Evolutionary conservation across 768 basidiomycete genomes (phyloP).

Genomic region (Hydnomerulius pinastri): DNA sequence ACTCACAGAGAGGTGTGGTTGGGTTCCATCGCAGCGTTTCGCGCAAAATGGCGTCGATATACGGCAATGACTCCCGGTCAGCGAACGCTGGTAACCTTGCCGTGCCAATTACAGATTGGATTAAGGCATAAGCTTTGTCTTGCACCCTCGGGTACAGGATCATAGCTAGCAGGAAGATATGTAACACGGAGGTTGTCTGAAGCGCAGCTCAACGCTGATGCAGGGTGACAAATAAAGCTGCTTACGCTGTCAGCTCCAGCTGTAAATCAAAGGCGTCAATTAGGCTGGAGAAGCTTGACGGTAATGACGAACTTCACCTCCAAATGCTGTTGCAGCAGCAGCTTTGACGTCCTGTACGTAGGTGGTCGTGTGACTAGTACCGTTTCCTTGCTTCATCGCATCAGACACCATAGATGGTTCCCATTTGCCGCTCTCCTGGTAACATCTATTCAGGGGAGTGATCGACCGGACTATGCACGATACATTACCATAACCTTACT

Average conservation of each 20-base stretch:
- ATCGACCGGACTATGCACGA: neutral
- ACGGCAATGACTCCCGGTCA: constrained; percentile 12
- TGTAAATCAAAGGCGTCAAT: neutral
- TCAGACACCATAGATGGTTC: constrained; percentile 4
- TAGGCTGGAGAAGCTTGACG: neutral
- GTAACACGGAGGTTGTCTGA: constrained; percentile 1
- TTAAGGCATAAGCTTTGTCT: constrained; percentile 10
- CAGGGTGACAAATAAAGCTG: neutral
- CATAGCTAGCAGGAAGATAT: constrained; percentile 14
- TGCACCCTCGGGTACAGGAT: constrained; percentile 9
- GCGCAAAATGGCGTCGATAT: constrained; percentile 11
- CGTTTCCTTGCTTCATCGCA: neutral
- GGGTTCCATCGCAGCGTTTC: constrained; percentile 6
- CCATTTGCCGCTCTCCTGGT: neutral
- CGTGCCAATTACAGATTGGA: constrained; percentile 11
- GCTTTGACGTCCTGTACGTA: constrained; percentile 1
- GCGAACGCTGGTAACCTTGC: constrained; percentile 9
- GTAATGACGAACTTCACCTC: neutral
- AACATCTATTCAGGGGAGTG: neutral
- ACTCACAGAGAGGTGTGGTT: neutral
- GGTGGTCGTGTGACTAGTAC: neutral
- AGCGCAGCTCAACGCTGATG: neutral
- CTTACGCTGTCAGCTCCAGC: constrained; percentile 5
- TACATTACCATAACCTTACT: constrained; percentile 2
- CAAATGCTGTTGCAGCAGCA: constrained; percentile 3